A percentile compares a stretch with the other conserved stretches of the same genome.
Conservation (phyloP, 75 land plant genomes). For the Larix kaempferi region DNA sequence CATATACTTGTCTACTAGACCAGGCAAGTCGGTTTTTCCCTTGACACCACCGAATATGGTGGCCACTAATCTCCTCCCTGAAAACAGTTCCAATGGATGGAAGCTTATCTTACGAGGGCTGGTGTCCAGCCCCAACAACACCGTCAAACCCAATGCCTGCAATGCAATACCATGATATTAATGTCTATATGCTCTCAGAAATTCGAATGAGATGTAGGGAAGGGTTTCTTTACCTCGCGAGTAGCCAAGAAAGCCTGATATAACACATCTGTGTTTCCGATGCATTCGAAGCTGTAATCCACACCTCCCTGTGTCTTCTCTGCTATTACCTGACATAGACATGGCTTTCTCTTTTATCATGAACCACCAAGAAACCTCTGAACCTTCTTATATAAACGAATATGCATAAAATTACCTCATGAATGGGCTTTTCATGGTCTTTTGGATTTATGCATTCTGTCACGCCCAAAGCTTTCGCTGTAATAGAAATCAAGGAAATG, state of each 20-base stretch:
- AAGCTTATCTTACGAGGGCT: too few species aligned
- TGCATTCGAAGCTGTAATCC: slow-evolving; percentile 48
- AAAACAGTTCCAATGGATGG: too few species aligned
- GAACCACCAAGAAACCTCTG: too few species aligned
- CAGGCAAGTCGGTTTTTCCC: slow-evolving; percentile 14
- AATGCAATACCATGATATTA: not conserved
- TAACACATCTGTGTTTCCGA: slow-evolving; percentile 24
- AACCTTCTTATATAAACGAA: too few species aligned
- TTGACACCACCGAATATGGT: slow-evolving; percentile 23
- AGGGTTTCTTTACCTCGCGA: slow-evolving; percentile 6
- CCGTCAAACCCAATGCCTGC: slow-evolving; percentile 40
- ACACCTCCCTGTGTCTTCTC: slow-evolving; percentile 43
- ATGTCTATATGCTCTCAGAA: too few species aligned
- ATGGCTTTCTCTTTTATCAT: too few species aligned
- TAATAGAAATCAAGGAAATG: too few species aligned
- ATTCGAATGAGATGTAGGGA: too few species aligned
- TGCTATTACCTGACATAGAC: slow-evolving; percentile 25
- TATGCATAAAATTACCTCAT: slow-evolving; percentile 18
- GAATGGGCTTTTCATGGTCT: slow-evolving; percentile 33
- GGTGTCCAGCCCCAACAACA: too few species aligned
- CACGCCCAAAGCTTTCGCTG: slow-evolving; percentile 25
- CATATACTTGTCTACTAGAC: slow-evolving; percentile 21
- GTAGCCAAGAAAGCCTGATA: slow-evolving; percentile 30
- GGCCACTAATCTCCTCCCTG: slow-evolving; percentile 16
- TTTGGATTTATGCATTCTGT: slow-evolving; percentile 33